A percentile compares a stretch with the other conserved stretches of the same genome.
phyloP scores from a whole-genome alignment of 768 basidiomycete genomes.

The Boletellus sp. region DNA sequence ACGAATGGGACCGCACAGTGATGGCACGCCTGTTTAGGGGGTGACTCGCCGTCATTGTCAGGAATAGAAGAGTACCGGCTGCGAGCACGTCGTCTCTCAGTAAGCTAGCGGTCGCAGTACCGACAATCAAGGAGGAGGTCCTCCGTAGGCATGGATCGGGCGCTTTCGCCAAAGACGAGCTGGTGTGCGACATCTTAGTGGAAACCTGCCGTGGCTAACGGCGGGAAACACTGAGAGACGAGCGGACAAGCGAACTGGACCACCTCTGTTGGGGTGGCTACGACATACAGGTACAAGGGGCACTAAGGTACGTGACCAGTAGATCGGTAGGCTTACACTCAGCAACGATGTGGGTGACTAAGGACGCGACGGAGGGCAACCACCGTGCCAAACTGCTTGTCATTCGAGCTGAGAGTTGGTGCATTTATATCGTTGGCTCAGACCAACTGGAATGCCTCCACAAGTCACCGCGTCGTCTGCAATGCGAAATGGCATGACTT shows the following conservation, averaged over 20 bases:
- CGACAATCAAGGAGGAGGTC: conserved; percentile 9
- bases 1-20: conserved; percentile 31
- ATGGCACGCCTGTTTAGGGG: conserved; percentile 20
- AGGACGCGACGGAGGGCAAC: conserved; percentile 9
- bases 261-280: too few species aligned
- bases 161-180: conserved; percentile 13
- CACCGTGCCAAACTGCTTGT: too few species aligned
- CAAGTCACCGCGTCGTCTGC: too few species aligned
- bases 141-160: background rate
- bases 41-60: background rate
- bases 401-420: background rate
- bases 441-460: too few species aligned
- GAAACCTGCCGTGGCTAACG: too few species aligned
- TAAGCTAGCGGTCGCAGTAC: conserved; percentile 12
- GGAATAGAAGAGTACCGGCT: background rate
- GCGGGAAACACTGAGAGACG: too few species aligned
- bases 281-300: too few species aligned
- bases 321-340: too few species aligned
- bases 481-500: too few species aligned
- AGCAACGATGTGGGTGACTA: background rate
- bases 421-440: background rate
- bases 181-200: conserved; percentile 11
- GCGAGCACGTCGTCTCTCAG: background rate
- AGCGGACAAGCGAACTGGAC: too few species aligned
- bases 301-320: too few species aligned